Evolutionary conservation across 176 grass and related monocot genomes (phyloP).

Genomic region (Carex littledalei): DNA sequence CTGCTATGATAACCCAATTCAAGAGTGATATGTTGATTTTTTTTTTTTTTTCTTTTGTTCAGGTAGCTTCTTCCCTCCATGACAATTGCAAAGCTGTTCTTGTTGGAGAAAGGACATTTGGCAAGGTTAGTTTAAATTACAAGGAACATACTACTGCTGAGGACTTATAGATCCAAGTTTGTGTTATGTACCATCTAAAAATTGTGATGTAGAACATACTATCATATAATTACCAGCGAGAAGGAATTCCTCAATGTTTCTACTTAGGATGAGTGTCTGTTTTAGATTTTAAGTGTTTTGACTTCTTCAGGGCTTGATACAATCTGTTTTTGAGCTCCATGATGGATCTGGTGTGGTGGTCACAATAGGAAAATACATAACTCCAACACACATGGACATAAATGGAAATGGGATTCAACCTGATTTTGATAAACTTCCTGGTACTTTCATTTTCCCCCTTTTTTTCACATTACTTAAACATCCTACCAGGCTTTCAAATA

Average conservation of each 20-base stretch:
- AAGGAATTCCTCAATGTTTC: background rate
- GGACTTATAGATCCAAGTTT: background rate
- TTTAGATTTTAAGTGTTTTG: constrained; percentile 17
- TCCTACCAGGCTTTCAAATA: background rate
- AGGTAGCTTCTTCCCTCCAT: constrained; percentile 98
- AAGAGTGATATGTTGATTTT: background rate
- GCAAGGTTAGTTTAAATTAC: constrained; percentile 53
- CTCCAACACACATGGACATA: constrained; percentile 79
- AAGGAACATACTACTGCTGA: too few species aligned
- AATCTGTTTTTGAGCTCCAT: constrained; percentile 94
- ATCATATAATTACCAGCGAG: background rate
- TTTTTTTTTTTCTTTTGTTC: background rate
- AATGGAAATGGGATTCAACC: constrained; percentile 96
- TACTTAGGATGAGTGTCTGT: background rate
- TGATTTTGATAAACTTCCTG: constrained; percentile 66
- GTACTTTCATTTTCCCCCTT: constrained; percentile 27
- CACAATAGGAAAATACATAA: constrained; percentile 89
- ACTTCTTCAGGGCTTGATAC: constrained; percentile 79
- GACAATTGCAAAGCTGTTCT: constrained; percentile 99
- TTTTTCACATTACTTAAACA: background rate
- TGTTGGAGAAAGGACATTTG: constrained; percentile 79
- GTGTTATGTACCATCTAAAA: background rate
- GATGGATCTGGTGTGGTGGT: constrained; percentile 95
- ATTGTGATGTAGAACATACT: background rate
- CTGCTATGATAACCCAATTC: constrained; percentile 6